phyloP scores from a whole-genome alignment of 768 basidiomycete genomes.

The Boletus barrowsii region DNA sequence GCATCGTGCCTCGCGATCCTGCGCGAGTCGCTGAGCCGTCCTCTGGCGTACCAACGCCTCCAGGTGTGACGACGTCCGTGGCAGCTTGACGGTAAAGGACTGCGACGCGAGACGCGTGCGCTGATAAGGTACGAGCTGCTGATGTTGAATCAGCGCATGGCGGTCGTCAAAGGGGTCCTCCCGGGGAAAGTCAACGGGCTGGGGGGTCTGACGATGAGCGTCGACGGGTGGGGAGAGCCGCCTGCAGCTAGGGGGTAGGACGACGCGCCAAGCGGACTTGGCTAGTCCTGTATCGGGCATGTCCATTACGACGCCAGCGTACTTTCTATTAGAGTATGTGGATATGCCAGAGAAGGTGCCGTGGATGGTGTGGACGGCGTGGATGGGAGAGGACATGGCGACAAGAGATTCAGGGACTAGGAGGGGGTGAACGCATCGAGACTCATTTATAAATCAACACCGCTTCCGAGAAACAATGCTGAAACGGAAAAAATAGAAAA shows the following conservation, averaged over 20 bases:
- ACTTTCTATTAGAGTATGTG: slow-evolving; percentile 18
- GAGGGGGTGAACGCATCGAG: neutral
- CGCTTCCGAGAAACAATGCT: slow-evolving; percentile 17
- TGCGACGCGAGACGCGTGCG: slow-evolving; percentile 31
- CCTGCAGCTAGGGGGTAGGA: slow-evolving; percentile 27
- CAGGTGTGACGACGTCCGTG: slow-evolving; percentile 15
- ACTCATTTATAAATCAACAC: slow-evolving; percentile 19
- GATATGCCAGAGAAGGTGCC: slow-evolving; percentile 31
- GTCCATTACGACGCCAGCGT: slow-evolving; percentile 28
- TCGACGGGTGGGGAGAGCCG: slow-evolving; percentile 20
- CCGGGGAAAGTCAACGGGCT: slow-evolving; percentile 20
- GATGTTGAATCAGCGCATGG: slow-evolving; percentile 16
- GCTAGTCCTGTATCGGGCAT: slow-evolving; percentile 23
- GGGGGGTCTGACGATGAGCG: slow-evolving; percentile 11
- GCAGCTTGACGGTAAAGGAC: slow-evolving; percentile 25
- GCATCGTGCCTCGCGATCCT: slow-evolving; percentile 41
- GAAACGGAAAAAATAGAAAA: slow-evolving; percentile 6
- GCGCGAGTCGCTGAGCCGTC: slow-evolving; percentile 31
- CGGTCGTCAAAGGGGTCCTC: slow-evolving; percentile 28
- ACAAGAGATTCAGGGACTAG: slow-evolving; percentile 14
- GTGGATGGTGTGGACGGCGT: slow-evolving; percentile 31
- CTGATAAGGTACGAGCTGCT: slow-evolving; percentile 16
- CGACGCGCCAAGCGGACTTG: slow-evolving; percentile 27
- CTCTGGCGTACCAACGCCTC: slow-evolving; percentile 30
- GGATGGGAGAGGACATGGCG: slow-evolving; percentile 26